Conservation (phyloP, 306 rosid genomes). For the Myrica gale region DNA sequence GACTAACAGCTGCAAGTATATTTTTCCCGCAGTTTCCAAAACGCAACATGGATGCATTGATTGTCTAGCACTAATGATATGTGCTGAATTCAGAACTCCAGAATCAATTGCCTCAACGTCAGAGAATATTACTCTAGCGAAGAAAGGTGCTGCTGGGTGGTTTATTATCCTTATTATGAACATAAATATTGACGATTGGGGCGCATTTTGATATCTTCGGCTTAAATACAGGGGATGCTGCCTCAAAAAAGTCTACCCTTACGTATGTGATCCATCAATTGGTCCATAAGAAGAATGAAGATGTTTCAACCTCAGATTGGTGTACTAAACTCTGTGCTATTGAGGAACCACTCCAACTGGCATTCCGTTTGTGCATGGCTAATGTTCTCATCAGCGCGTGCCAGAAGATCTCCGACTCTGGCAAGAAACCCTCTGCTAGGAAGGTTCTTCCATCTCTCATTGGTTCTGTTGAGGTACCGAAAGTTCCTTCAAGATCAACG, state of each 20-base stretch:
- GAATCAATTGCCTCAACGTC: slow-evolving; percentile 35
- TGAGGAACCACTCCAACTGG: slow-evolving; percentile 40
- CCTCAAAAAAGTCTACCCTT: slow-evolving; percentile 42
- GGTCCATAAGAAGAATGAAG: slow-evolving; percentile 27
- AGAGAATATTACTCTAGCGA: slow-evolving; percentile 33
- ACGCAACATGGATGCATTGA: slow-evolving; percentile 95
- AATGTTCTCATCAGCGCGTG: slow-evolving; percentile 87
- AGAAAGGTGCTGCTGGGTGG: slow-evolving; percentile 43
- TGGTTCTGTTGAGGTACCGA: slow-evolving; percentile 55
- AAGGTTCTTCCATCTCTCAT: slow-evolving; percentile 59
- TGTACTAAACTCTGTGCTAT: slow-evolving; percentile 22
- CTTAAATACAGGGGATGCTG: slow-evolving; percentile 39
- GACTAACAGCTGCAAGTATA: slow-evolving; percentile 11
- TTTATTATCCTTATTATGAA: slow-evolving; percentile 14
- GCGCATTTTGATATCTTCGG: slow-evolving; percentile 26
- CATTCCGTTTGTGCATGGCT: slow-evolving; percentile 79
- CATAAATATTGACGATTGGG: slow-evolving; percentile 14
- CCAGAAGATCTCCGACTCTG: slow-evolving; percentile 66
- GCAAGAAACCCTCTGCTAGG: slow-evolving; percentile 51
- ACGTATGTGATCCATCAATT: slow-evolving; percentile 47
- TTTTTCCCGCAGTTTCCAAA: slow-evolving; percentile 56
- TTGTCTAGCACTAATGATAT: slow-evolving; percentile 86
- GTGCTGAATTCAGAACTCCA: slow-evolving; percentile 62
- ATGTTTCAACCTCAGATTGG: slow-evolving; percentile 26
- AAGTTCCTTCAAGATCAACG: no score